phyloP scores from a whole-genome alignment of 192 early-diverging fungal species.

The Dissophora ornata region DNA sequence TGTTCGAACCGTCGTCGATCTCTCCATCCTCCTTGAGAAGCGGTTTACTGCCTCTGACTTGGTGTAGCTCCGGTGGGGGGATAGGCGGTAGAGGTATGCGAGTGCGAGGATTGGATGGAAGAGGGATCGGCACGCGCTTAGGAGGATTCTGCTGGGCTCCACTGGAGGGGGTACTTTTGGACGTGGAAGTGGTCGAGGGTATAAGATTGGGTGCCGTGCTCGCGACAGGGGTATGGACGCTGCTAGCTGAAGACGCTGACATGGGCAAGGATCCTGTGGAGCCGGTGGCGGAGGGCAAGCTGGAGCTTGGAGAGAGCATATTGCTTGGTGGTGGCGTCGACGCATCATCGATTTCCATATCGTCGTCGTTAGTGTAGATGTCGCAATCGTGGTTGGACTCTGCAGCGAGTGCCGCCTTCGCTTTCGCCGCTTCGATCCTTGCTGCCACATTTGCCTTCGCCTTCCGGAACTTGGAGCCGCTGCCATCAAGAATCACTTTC shows the following conservation, averaged over 20 bases:
- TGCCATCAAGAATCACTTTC: constrained; percentile 43
- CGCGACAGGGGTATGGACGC: neutral
- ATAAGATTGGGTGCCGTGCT: constrained; percentile 3
- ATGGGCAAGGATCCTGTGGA: constrained; percentile 16
- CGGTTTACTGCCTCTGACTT: constrained; percentile 40
- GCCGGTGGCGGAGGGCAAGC: neutral
- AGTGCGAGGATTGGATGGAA: constrained; percentile 39
- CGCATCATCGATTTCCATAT: constrained; percentile 59
- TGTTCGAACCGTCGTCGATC: constrained; percentile 4
- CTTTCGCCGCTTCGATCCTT: constrained; percentile 47
- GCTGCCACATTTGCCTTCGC: constrained; percentile 42
- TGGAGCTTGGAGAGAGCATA: constrained; percentile 27
- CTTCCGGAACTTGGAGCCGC: constrained; percentile 44
- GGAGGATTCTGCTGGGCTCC: neutral
- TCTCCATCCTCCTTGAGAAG: constrained; percentile 39
- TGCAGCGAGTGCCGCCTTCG: constrained; percentile 33
- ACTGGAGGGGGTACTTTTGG: constrained; percentile 8
- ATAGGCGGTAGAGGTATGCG: constrained; percentile 46
- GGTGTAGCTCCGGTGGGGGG: constrained; percentile 42
- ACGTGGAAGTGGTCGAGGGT: constrained; percentile 12
- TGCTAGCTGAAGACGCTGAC: constrained; percentile 7
- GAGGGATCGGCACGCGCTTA: constrained; percentile 35
- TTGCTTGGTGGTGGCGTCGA: constrained; percentile 53
- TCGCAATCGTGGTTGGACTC: constrained; percentile 39
- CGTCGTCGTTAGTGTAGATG: constrained; percentile 53